Evolutionary conservation across 495 filamentous ascomycete species (phyloP).

Genomic region (Neurospora sp.): DNA sequence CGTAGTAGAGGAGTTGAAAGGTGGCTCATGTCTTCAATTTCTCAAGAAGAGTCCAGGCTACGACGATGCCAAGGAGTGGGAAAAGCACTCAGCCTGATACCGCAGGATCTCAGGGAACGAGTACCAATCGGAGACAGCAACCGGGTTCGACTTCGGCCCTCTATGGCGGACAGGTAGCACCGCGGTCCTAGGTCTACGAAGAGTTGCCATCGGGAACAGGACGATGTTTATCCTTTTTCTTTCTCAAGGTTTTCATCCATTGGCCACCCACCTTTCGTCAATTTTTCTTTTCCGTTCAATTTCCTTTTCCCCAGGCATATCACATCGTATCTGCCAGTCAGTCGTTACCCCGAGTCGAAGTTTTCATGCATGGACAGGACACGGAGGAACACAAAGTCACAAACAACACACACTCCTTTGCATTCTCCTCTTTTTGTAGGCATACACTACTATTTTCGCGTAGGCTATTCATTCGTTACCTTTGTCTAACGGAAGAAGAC

Average conservation of each 20-base stretch:
- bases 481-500: not conserved
- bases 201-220: not conserved
- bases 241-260: not conserved
- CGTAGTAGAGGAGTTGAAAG: not conserved
- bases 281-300: not conserved
- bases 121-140: not conserved
- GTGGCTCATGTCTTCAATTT: too few species aligned
- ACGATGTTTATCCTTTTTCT: not conserved
- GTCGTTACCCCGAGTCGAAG: not conserved
- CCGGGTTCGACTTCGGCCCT: not conserved
- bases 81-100: not conserved
- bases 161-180: not conserved
- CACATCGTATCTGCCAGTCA: not conserved
- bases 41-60: too few species aligned
- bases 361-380: not conserved
- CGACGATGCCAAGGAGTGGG: too few species aligned
- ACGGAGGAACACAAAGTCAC: not conserved
- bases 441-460: too few species aligned
- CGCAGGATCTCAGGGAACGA: not conserved
- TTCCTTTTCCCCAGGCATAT: not conserved
- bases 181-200: too few species aligned
- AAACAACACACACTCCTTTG: not conserved
- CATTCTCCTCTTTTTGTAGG: not conserved
- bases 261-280: not conserved
- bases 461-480: too few species aligned